Evolutionary conservation across 2,329 filamentous ascomycete species (phyloP).

Genomic region (Hypoxylon sp.): DNA sequence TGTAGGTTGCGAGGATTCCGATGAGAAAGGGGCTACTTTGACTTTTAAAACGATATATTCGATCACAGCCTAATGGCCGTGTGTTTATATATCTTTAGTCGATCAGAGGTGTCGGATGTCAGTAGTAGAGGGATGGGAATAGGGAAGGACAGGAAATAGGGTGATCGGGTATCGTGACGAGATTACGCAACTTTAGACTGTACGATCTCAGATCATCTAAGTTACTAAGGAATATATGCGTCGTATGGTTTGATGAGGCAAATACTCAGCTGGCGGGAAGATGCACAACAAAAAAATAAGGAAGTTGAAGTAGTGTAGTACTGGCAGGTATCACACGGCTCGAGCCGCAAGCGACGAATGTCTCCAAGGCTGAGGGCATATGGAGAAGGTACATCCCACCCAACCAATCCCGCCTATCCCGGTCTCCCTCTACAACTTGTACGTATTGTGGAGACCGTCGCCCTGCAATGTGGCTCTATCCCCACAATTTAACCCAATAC

Average conservation of each 20-base stretch:
- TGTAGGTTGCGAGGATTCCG: not conserved
- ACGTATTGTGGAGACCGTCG: not conserved
- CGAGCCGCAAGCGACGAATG: slow-evolving; percentile 29
- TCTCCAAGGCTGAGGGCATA: slow-evolving; percentile 27
- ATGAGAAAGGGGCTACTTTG: not conserved
- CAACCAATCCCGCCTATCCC: slow-evolving; percentile 9
- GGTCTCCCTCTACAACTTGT: slow-evolving; percentile 1
- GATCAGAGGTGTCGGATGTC: slow-evolving; percentile 4
- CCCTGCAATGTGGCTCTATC: not conserved
- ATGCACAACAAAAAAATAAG: not conserved
- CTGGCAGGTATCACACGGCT: slow-evolving; percentile 16
- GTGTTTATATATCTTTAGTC: not conserved
- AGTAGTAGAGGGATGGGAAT: slow-evolving; percentile 8
- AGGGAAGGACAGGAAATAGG: not conserved
- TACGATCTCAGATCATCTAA: slow-evolving; percentile 5
- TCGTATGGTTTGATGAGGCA: slow-evolving; percentile 7
- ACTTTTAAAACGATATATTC: not conserved
- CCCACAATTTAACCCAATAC: slow-evolving; percentile 18
- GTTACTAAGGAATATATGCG: slow-evolving; percentile 3
- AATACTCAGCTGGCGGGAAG: slow-evolving; percentile 10
- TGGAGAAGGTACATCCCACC: slow-evolving; percentile 16
- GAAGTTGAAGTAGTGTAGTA: slow-evolving; percentile 18
- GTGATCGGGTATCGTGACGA: slow-evolving; percentile 5
- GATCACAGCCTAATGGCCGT: not conserved
- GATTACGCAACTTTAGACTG: not conserved